Base-by-base conservation (phyloP, 163 green algal genomes). In the Chlorella variabilis region DNA sequence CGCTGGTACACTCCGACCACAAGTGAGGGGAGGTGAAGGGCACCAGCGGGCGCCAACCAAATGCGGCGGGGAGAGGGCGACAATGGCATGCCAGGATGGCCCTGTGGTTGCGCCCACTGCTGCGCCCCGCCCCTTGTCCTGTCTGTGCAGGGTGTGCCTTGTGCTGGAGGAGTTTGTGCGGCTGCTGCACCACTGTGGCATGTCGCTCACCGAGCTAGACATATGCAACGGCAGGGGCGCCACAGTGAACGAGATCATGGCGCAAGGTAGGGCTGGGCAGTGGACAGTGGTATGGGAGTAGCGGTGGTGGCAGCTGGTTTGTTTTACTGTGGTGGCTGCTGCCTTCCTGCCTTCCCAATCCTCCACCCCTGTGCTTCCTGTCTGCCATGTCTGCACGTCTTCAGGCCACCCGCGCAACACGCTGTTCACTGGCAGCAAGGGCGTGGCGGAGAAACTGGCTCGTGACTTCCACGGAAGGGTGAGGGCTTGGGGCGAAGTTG, bases 101-200 rank as follows among this genome's bases (percentile, higher is more conserved):
- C n/a, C n/a, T n/a, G n/a, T n/a, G n/a, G n/a, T n/a, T n/a, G n/a
- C n/a, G n/a, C n/a, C n/a, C n/a, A n/a, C n/a, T 45, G 20, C 65
- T 54, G 34, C 39, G 20, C 36, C 36, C 20, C 18, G 11, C 59
- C 17, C 59, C 27, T 34, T 68, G 59, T 29, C 27, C 59, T 68
- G 18, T 34, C 27, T 23, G 3, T 59, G 49, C 87, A 97, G 95
- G 75, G 95, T 99, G 39, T 92, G 83, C 69, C 86, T 99, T 21
- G 97, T 99, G 33, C 84, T 93, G 5, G 96, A 99, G 88, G 92
- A 99, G 90, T 97, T 98, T 78, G 78, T 99, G 76, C 92, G 96
- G 7, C 85, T 99, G 89, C 90, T 99, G 82, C 92, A 98, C 84
- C 77, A 93, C 54, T 98, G 92, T 84, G 97, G 97, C 78, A 96